Evolutionary conservation across 2,329 filamentous ascomycete genomes (phyloP), one percentile per base, ranked within the genome.

Genomic region (Ophiocordyceps robertsii): DNA sequence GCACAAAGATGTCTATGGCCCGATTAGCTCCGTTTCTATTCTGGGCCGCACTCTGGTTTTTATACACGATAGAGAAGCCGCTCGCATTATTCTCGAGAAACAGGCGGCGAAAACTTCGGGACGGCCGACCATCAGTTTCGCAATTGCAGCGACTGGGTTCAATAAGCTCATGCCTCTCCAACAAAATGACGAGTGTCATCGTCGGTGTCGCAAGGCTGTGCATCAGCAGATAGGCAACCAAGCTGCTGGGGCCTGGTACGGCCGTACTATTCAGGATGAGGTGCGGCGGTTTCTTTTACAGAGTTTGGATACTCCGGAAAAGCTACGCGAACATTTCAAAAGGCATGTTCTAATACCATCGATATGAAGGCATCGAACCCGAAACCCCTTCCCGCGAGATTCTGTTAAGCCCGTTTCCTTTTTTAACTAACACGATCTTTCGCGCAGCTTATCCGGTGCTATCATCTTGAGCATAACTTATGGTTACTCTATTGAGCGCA

Each of bases 261-360:
- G n/a, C n/a, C n/a, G n/a, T n/a, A n/a, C n/a, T n/a, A n/a, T n/a
- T n/a, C n/a, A n/a, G n/a, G n/a, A n/a, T n/a, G 69, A 74, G 44
- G 59, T 59, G 3, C 56, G 58, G 1, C 62, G 64, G 3, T 68
- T 70, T 35, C 53, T 73, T 10, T 52, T 67, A 21, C 62, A 63
- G 10, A 46, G 68, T 1, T 51, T 69, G n/a, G 51, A 66, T 1
- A 52, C 60, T 0, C 67, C 65, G 0, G 49, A 60, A 3, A 46
- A 57, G 0, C 45, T 70, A 13, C 32, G 60, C 0, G 45, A 63
- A 4, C 67, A 73, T 38, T 58, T 38, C 9, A 14, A 27, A 16
- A 19, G 6, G 38, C 32, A 21, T 11, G 29, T 21, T 32, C 7
- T 24, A 21, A 8, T 21, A 7, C 7, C 24, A n/a, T n/a, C n/a